Evolutionary conservation across 345 rosid genomes (phyloP).

Genomic region (Balakata baccata): DNA sequence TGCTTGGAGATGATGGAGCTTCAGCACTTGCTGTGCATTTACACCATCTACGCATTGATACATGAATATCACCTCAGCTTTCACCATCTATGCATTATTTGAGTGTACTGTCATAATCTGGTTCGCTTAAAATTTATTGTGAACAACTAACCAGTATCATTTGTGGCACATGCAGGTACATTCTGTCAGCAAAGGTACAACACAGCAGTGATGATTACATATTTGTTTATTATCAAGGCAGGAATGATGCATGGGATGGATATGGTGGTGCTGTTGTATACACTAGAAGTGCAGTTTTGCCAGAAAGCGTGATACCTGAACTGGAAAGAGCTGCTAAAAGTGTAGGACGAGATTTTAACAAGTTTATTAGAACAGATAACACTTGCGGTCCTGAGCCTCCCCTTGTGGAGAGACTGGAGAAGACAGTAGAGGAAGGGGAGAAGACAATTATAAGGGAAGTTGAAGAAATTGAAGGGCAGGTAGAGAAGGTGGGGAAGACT

Average conservation of each 20-base stretch:
- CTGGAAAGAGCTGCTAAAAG: constrained; percentile 74
- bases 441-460: constrained; percentile 62
- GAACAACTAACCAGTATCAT: neutral
- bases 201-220: constrained; percentile 67
- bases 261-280: constrained; percentile 94
- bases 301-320: constrained; percentile 69
- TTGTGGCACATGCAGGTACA: constrained; percentile 51
- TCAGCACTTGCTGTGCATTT: neutral
- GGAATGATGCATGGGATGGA: constrained; percentile 99
- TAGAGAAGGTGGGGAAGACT: constrained; percentile 56
- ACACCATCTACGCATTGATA: neutral
- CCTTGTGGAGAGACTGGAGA: constrained; percentile 82
- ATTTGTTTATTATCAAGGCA: constrained; percentile 80
- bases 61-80: no score
- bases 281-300: constrained; percentile 74
- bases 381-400: constrained; percentile 92
- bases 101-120: neutral
- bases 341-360: constrained; percentile 76
- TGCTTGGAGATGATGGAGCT: neutral
- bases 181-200: constrained; percentile 72
- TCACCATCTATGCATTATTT: no score
- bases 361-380: constrained; percentile 64
- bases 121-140: neutral
- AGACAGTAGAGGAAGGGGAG: constrained; percentile 86
- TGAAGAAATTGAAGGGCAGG: constrained; percentile 55